A percentile compares a stretch with the other conserved stretches of the same genome.
Evolutionary conservation across 345 rosid species (phyloP).

Genomic region (Ceriops tagal): DNA sequence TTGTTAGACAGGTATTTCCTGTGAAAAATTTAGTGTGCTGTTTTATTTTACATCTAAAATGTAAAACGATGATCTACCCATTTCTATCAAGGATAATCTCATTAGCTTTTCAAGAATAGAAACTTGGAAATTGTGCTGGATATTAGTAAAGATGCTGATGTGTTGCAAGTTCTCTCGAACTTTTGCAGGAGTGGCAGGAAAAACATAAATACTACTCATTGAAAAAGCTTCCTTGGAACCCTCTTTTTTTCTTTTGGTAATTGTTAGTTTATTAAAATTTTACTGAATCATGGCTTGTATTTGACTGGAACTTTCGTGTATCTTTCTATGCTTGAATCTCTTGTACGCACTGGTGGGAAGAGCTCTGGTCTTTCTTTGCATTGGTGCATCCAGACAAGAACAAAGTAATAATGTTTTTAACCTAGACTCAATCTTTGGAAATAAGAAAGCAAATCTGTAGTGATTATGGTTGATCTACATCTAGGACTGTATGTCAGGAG

Average conservation of each 20-base stretch:
- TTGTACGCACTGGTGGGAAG: too few species aligned
- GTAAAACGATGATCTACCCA: not conserved
- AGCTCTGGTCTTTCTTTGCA: too few species aligned
- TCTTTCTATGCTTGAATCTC: too few species aligned
- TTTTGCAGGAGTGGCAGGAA: not conserved
- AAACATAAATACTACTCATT: not conserved
- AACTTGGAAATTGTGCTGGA: not conserved
- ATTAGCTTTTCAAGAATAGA: not conserved
- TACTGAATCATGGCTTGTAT: not conserved
- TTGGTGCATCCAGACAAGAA: too few species aligned
- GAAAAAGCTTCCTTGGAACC: not conserved
- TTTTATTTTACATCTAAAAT: not conserved
- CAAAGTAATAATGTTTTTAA: too few species aligned
- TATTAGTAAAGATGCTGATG: not conserved
- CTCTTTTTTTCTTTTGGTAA: not conserved
- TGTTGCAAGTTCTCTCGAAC: not conserved
- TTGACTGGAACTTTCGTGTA: too few species aligned
- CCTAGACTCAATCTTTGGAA: too few species aligned
- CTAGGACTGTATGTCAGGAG: not conserved
- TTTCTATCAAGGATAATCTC: not conserved
- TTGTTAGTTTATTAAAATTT: not conserved
- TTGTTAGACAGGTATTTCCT: slow-evolving; percentile 8
- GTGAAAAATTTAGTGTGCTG: not conserved
- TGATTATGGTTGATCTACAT: not conserved
- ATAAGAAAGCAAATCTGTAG: too few species aligned